phyloP scores from a whole-genome alignment of 768 basidiomycete species.

The Mycena vulgaris region DNA sequence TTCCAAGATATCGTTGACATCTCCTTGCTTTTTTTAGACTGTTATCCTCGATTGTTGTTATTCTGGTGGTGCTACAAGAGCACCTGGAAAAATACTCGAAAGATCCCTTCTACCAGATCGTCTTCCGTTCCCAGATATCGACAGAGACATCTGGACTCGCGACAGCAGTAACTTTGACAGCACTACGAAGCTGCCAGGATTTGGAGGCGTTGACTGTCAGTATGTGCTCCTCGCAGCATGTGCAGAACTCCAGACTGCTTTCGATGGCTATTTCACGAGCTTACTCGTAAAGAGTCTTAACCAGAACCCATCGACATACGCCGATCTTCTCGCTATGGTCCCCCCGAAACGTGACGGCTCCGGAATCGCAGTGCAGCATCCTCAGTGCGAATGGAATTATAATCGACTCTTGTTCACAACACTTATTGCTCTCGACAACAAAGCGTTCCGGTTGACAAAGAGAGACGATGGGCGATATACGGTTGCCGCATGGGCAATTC shows the following conservation, averaged over 20 bases:
- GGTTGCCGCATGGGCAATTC: too few species aligned
- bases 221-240: slow-evolving; percentile 22
- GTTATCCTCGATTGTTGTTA: slow-evolving; percentile 22
- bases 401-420: too few species aligned
- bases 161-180: too few species aligned
- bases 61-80: slow-evolving; percentile 23
- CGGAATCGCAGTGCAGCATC: slow-evolving; percentile 16
- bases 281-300: slow-evolving; percentile 20
- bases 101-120: slow-evolving; percentile 19
- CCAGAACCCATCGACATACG: slow-evolving; percentile 21
- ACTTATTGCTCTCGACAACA: too few species aligned
- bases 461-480: too few species aligned
- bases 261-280: too few species aligned
- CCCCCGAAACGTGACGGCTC: slow-evolving; percentile 18
- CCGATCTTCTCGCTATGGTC: slow-evolving; percentile 17
- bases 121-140: too few species aligned
- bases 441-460: too few species aligned
- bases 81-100: slow-evolving; percentile 7
- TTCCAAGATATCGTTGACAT: slow-evolving; percentile 13
- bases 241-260: slow-evolving; percentile 10
- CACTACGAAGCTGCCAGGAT: slow-evolving; percentile 10
- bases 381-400: too few species aligned
- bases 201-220: slow-evolving; percentile 19
- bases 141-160: too few species aligned
- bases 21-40: slow-evolving; percentile 19